Conservation (phyloP, 2,329 filamentous ascomycete species). For the Claviceps paspali region DNA sequence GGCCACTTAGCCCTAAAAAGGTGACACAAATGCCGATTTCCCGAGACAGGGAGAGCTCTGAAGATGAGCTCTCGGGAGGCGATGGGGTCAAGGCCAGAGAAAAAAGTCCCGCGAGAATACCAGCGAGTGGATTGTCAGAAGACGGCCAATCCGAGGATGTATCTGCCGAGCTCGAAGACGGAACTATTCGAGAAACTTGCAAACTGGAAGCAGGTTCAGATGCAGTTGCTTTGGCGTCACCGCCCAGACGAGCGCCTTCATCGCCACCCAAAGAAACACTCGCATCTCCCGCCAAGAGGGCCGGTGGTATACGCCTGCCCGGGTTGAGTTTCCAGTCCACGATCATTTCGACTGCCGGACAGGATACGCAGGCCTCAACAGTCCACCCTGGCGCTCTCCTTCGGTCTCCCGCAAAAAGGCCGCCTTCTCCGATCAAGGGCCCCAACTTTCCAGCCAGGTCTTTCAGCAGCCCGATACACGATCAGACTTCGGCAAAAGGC, state of each 20-base stretch:
- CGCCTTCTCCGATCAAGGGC: constrained; percentile 28
- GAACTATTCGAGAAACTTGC: constrained; percentile 3
- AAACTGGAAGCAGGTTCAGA: constrained; percentile 1
- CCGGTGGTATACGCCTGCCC: constrained; percentile 16
- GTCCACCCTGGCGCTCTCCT: constrained; percentile 24
- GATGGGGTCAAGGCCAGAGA: constrained; percentile 12
- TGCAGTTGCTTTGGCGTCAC: constrained; percentile 27
- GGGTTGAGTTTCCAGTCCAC: constrained; percentile 18
- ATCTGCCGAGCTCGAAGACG: constrained; percentile 6
- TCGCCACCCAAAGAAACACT: constrained; percentile 40
- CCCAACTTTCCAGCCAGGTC: constrained; percentile 12
- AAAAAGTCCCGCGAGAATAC: constrained; percentile 3
- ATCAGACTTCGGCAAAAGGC: constrained; percentile 27
- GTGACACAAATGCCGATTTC: constrained; percentile 38
- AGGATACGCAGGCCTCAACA: constrained; percentile 14
- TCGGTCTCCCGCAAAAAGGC: constrained; percentile 36
- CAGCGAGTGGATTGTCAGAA: constrained; percentile 6
- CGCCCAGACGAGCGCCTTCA: constrained; percentile 36
- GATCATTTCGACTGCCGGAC: constrained; percentile 4
- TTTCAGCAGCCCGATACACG: constrained; percentile 14
- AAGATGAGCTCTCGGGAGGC: constrained; percentile 44
- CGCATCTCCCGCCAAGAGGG: constrained; percentile 38
- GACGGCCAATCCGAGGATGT: neutral
- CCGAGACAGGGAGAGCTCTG: constrained; percentile 31
- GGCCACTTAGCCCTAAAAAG: constrained; percentile 50